A percentile compares a stretch with the other conserved stretches of the same genome.
Evolutionary conservation across 2,329 filamentous ascomycete genomes (phyloP).

Genomic region (Penicillium sp.): DNA sequence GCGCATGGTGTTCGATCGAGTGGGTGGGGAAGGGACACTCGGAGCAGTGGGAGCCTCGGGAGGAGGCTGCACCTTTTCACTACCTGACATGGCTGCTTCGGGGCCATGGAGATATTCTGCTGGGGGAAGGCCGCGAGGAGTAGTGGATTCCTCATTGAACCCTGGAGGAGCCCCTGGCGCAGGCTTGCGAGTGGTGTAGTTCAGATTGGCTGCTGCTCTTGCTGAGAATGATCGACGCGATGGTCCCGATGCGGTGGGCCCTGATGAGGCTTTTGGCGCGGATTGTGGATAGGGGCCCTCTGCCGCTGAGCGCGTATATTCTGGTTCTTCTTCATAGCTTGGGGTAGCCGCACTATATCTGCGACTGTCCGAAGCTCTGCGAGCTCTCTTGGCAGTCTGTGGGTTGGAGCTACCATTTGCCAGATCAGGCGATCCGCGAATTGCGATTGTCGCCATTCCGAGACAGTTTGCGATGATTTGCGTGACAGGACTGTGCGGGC

Average conservation of each 20-base stretch:
- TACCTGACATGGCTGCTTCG: slow-evolving; percentile 8
- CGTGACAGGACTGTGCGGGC: background rate
- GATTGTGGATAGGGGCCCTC: background rate
- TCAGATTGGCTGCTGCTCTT: slow-evolving; percentile 16
- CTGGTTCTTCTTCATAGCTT: slow-evolving; percentile 7
- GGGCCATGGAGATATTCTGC: slow-evolving; percentile 6
- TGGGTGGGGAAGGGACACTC: slow-evolving; percentile 21
- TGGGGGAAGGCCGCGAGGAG: slow-evolving; percentile 21
- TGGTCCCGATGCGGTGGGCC: slow-evolving; percentile 1
- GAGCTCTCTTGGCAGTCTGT: slow-evolving; percentile 11
- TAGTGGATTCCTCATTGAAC: slow-evolving; percentile 19
- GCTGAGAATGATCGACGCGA: slow-evolving; percentile 19
- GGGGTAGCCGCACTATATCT: slow-evolving; percentile 7
- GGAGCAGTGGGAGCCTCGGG: slow-evolving; percentile 1
- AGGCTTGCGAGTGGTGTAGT: slow-evolving; percentile 21
- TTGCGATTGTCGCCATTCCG: slow-evolving; percentile 19
- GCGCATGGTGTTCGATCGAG: slow-evolving; percentile 35
- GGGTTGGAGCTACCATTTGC: slow-evolving; percentile 18
- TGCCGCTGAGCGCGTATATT: background rate
- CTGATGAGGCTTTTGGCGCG: slow-evolving; percentile 1
- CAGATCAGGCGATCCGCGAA: slow-evolving; percentile 21
- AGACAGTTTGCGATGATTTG: background rate
- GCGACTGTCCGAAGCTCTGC: slow-evolving; percentile 10
- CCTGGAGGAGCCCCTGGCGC: slow-evolving; percentile 4
- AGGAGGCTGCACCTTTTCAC: slow-evolving; percentile 17